phyloP scores from a whole-genome alignment of 768 basidiomycete genomes.

The Exidia glandulosa region DNA sequence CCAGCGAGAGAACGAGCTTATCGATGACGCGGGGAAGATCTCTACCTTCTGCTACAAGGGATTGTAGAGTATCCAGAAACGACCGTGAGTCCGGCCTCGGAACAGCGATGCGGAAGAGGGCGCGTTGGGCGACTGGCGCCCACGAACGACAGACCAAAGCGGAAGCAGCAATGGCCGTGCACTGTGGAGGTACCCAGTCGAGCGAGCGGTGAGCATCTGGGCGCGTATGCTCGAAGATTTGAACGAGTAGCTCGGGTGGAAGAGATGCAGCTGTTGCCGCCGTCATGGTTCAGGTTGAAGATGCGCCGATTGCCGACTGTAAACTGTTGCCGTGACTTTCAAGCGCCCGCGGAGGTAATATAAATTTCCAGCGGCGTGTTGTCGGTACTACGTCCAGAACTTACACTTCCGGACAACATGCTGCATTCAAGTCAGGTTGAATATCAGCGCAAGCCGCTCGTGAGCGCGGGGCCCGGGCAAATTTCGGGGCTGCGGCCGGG shows the following conservation, averaged over 20 bases:
- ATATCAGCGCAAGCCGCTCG: too few relatives aligned
- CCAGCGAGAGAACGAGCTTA: neutral
- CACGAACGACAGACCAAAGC: neutral
- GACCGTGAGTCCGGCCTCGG: neutral
- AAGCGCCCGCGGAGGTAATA: too few relatives aligned
- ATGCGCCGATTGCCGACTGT: too few relatives aligned
- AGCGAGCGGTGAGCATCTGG: neutral
- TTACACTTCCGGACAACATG: too few relatives aligned
- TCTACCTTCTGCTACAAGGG: neutral
- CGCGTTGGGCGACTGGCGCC: neutral
- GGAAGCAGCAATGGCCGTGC: neutral
- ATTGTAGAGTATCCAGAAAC: neutral
- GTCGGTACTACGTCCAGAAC: too few relatives aligned
- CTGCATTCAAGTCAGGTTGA: too few relatives aligned
- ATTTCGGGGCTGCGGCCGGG: too few relatives aligned
- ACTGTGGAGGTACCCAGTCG: neutral
- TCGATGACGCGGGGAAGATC: neutral
- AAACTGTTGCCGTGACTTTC: too few relatives aligned
- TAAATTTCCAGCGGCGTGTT: too few relatives aligned
- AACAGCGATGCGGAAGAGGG: neutral
- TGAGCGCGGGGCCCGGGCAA: too few relatives aligned
- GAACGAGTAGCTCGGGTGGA: neutral
- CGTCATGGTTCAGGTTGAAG: too few relatives aligned
- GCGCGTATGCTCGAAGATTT: neutral
- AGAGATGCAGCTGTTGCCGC: neutral